Evolutionary conservation across 257 asterid genomes (phyloP).

Genomic region (Solanum corneliomulleri): DNA sequence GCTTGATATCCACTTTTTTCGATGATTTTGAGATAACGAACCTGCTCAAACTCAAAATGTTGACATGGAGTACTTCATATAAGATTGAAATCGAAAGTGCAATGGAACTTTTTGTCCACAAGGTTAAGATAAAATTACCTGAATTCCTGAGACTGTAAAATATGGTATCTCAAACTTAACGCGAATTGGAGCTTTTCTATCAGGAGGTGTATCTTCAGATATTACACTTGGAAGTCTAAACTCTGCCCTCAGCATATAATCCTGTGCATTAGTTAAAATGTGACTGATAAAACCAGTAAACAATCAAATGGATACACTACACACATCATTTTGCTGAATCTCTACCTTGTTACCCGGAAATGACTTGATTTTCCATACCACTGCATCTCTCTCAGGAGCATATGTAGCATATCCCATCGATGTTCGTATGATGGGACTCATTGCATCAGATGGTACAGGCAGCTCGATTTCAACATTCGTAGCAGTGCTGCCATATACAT

Average conservation of each 20-base stretch:
- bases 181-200: slow-evolving; percentile 93
- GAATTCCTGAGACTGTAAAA: slow-evolving; percentile 99
- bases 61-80: background rate
- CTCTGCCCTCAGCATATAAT: slow-evolving; percentile 95
- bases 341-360: slow-evolving; percentile 97
- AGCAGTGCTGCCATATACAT: slow-evolving; percentile 58
- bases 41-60: slow-evolving; percentile 18
- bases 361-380: slow-evolving; percentile 94
- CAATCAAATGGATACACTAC: background rate
- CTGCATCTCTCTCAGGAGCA: slow-evolving; percentile 91
- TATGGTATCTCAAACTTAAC: slow-evolving; percentile 98
- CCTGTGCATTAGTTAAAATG: slow-evolving; percentile 29
- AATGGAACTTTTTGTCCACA: background rate
- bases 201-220: slow-evolving; percentile 75
- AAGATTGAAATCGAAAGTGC: background rate
- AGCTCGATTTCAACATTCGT: slow-evolving; percentile 92
- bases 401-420: slow-evolving; percentile 95
- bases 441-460: slow-evolving; percentile 94
- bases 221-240: slow-evolving; percentile 88
- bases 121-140: slow-evolving; percentile 28
- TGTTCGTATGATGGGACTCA: slow-evolving; percentile 84
- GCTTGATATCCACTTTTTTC: slow-evolving; percentile 89
- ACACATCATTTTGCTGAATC: background rate
- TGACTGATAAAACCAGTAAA: background rate
- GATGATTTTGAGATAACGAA: slow-evolving; percentile 75